Conservation (phyloP, 2,329 filamentous ascomycete genomes). For the Neospermospora avenae region DNA sequence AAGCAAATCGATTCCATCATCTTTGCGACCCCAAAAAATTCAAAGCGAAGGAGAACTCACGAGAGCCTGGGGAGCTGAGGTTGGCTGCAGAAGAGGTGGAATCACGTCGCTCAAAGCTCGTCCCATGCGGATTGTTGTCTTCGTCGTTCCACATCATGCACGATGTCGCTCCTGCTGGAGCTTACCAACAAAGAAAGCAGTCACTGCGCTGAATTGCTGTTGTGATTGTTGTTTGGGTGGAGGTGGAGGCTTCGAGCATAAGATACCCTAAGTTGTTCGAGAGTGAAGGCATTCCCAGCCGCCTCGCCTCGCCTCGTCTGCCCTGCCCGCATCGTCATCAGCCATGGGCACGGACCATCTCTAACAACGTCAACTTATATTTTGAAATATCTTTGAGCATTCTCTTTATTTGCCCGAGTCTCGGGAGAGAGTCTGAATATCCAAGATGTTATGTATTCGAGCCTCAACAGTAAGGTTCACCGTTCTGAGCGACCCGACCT, state of each 20-base stretch:
- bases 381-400: background rate
- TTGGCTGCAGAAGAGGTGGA: slow-evolving; percentile 66
- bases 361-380: background rate
- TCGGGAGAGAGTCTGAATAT: too few species aligned
- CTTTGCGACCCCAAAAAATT: slow-evolving; percentile 8
- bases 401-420: background rate
- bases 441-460: too few species aligned
- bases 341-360: background rate
- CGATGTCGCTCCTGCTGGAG: slow-evolving; percentile 46
- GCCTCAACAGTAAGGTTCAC: too few species aligned
- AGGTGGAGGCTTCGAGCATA: background rate
- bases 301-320: background rate
- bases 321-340: background rate
- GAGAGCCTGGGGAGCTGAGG: slow-evolving; percentile 55
- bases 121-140: slow-evolving; percentile 95
- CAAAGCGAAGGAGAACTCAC: slow-evolving; percentile 44
- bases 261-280: background rate
- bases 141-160: slow-evolving; percentile 95
- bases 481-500: too few species aligned
- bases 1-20: slow-evolving; percentile 41
- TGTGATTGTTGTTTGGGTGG: background rate
- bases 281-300: slow-evolving; percentile 9
- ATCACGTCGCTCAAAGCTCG: slow-evolving; percentile 83
- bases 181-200: slow-evolving; percentile 22
- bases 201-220: slow-evolving; percentile 1